Conservation (phyloP, 805 yeast genomes). For the Monosporozyma solicola region DNA sequence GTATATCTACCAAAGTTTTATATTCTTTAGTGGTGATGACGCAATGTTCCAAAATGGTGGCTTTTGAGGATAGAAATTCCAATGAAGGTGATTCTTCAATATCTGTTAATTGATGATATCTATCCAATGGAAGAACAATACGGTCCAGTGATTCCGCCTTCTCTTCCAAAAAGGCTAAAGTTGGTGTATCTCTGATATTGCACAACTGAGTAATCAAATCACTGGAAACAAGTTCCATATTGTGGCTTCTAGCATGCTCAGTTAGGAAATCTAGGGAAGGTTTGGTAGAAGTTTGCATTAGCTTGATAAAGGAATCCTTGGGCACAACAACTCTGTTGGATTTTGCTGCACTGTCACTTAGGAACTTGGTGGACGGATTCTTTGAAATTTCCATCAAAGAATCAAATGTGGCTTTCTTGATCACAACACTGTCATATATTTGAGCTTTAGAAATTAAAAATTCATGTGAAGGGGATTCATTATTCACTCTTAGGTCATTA, state of each 20-base stretch:
- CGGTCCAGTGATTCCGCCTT: neutral
- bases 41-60: neutral
- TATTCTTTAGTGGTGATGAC: neutral
- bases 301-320: neutral
- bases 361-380: neutral
- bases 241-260: neutral
- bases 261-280: conserved; percentile 1
- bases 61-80: conserved; percentile 1
- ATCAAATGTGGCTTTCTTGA: neutral
- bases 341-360: neutral
- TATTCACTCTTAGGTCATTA: neutral
- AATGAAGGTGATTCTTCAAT: neutral
- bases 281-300: neutral
- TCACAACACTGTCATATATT: neutral
- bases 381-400: neutral
- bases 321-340: neutral
- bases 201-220: conserved; percentile 8
- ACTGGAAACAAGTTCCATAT: neutral
- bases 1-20: neutral
- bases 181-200: conserved; percentile 3
- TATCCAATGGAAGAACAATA: neutral
- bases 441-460: neutral
- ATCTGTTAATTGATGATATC: neutral
- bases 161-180: neutral
- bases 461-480: neutral